Evolutionary conservation across 2,329 filamentous ascomycete species (phyloP), one percentile per base, ranked within the genome.

Genomic region (Fusarium palustre): DNA sequence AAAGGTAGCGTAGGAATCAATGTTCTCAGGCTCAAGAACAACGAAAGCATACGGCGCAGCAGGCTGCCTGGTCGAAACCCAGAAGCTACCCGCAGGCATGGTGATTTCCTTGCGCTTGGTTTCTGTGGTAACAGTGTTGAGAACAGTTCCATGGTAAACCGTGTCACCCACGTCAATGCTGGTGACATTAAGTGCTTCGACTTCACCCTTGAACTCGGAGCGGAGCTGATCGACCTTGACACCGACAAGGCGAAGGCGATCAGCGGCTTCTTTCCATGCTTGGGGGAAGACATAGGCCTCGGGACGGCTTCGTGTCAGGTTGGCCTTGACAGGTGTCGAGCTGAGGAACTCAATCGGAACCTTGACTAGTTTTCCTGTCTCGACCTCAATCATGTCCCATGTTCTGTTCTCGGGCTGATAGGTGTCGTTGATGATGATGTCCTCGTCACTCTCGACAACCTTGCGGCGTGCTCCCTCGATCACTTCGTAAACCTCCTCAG

Each of bases 251-350:
- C 61, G 56, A 4, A 77, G 75, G 16, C 67, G 65, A 2, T 75
- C 71, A 1, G 73, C 75, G 0, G 72, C 62, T 16, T 74, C 70
- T 13, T 57, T 60, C 67, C 73, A 75, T 3, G 73, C 70, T 7
- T 71, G 59, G 0, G 75, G 71, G 47, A 77, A 76, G 24, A 77
- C 43, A 20, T 77, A 77, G 0, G 73, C 75, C 34, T 76, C 74
- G 4, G 75, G 75, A 0, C 75, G 67, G 0, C 47, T 20, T 10
- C 75, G 69, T 1, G 75, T 77, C 7, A 75, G 48, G 47, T 77
- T 77, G 1, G 75, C 61, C 2, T 58, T 59, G 2, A 74, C 66
- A 2, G 74, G 75, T 0, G 75, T 75, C 1, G 71, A 71, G 34
- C 69, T 70, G 16, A 74, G 46, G 28, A 77, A 77, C 1, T 72